Evolutionary conservation across 768 basidiomycete species (phyloP), one percentile per base, ranked within the genome.

Genomic region (Trametes cinnabarina): DNA sequence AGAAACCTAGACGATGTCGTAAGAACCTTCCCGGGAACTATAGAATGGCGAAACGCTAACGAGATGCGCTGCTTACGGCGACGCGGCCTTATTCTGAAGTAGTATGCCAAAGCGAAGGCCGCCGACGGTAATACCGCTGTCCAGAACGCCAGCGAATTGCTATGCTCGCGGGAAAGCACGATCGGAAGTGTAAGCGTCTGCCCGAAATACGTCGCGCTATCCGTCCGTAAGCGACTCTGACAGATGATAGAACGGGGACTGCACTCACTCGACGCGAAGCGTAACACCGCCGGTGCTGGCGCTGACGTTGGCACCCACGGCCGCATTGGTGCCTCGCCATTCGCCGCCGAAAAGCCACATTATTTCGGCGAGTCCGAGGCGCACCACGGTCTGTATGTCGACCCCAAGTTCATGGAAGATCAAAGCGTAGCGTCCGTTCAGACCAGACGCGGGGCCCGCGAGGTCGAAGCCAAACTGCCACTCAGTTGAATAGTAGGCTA

Each of bases 101-200:
- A 79, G 72, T 88, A 86, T 30, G 79, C 76, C 14, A 87, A 63
- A 7, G 76, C 69, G 48, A 82, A 72, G 41, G 75, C 76, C 34
- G 79, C 73, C n/a, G 83, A 80, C 22, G 88, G 86, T 51, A 87
- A 52, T 14, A 86, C 69, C 14, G 79, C 69, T 4, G 81, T 76
- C 65, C 77, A 82, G 17, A 84, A 68, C 0, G 80, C 82, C 41
- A 86, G 62, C 0, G 58, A 58, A n/a, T 73, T 64, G 66, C 83
- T 76, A 47, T 71, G 74, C 42, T 83, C 77, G 28, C 77, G 71
- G 0, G 86, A 80, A 48, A 89, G 73, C 15, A 79, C 65, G 34
- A 89, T 77, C 10, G 88, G 88, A 11, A 88, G 51, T 14, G 77
- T 71, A 55, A 87, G 71, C 60, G 76, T 76, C 66, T 87, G 86